Evolutionary conservation across 371 early-diverging fungal genomes (phyloP).

Genomic region (Mucor sp.): DNA sequence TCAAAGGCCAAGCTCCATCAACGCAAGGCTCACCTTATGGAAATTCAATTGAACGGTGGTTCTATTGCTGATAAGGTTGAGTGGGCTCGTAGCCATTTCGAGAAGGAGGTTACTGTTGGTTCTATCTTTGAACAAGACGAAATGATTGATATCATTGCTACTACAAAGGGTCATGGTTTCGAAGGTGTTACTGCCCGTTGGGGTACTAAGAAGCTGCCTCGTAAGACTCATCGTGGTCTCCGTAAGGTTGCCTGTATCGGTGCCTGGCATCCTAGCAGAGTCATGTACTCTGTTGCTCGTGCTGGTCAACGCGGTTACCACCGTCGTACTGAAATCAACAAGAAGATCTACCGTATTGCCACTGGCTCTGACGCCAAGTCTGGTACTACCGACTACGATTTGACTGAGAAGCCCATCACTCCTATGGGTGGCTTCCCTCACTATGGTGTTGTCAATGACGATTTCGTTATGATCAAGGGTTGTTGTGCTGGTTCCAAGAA

Average conservation of each 20-base stretch:
- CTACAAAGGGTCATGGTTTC: conserved; percentile 99
- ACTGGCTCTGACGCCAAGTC: conserved; percentile 85
- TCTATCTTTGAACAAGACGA: conserved; percentile 98
- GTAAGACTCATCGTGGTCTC: conserved; percentile 99
- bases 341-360: conserved; percentile 99
- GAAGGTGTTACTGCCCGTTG: conserved; percentile 99
- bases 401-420: conserved; percentile 97
- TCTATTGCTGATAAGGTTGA: conserved; percentile 97
- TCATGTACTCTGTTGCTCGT: conserved; percentile 99
- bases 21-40: conserved; percentile 99
- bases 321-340: conserved; percentile 99
- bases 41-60: conserved; percentile 99
- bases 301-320: conserved; percentile 99
- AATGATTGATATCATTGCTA: conserved; percentile 99
- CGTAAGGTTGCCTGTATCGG: conserved; percentile 99
- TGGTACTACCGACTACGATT: conserved; percentile 98
- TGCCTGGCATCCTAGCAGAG: conserved; percentile 99
- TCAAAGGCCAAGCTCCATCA: conserved; percentile 93
- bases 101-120: conserved; percentile 92
- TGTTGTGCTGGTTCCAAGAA: conserved; percentile 97
- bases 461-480: conserved; percentile 99
- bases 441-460: conserved; percentile 98
- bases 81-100: conserved; percentile 97
- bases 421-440: conserved; percentile 99
- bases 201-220: conserved; percentile 99